A percentile compares a stretch with the other conserved stretches of the same genome.
Evolutionary conservation across 352 stramenopile species (phyloP).

Genomic region (Phytophthora pinifolia): DNA sequence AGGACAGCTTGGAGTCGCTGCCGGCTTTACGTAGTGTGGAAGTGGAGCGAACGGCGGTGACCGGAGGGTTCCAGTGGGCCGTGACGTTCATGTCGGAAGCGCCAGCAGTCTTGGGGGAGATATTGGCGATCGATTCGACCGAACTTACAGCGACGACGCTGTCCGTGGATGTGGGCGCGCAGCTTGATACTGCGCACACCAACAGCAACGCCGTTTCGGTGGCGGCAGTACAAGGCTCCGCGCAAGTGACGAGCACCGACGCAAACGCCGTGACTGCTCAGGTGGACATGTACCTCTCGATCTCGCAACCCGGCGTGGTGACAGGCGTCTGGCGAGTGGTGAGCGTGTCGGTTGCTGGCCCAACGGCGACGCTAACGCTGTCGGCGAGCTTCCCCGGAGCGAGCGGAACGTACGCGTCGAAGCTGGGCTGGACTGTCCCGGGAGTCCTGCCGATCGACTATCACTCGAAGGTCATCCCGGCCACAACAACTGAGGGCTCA

Average conservation of each 20-base stretch:
- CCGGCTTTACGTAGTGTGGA: conserved; percentile 67
- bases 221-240: conserved; percentile 25
- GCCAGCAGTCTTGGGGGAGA: conserved; percentile 40
- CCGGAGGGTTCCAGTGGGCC: conserved; percentile 70
- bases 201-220: conserved; percentile 41
- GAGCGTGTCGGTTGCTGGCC: conserved; percentile 24
- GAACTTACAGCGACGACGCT: conserved; percentile 41
- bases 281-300: conserved; percentile 58
- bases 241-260: conserved; percentile 41
- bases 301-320: conserved; percentile 35
- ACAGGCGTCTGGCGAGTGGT: conserved; percentile 50
- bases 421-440: conserved; percentile 67
- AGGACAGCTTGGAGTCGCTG: conserved; percentile 61
- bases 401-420: conserved; percentile 36
- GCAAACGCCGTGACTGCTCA: conserved; percentile 34
- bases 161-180: conserved; percentile 36
- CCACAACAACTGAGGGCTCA: background rate
- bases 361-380: conserved; percentile 53
- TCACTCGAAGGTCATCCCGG: conserved; percentile 39
- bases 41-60: conserved; percentile 58
- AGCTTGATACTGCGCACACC: conserved; percentile 48
- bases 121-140: conserved; percentile 38
- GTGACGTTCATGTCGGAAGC: conserved; percentile 74
- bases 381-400: conserved; percentile 40
- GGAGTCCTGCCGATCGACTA: conserved; percentile 56